phyloP scores from a whole-genome alignment of 208 protist species.

The Acanthamoeba culbertsoni region DNA sequence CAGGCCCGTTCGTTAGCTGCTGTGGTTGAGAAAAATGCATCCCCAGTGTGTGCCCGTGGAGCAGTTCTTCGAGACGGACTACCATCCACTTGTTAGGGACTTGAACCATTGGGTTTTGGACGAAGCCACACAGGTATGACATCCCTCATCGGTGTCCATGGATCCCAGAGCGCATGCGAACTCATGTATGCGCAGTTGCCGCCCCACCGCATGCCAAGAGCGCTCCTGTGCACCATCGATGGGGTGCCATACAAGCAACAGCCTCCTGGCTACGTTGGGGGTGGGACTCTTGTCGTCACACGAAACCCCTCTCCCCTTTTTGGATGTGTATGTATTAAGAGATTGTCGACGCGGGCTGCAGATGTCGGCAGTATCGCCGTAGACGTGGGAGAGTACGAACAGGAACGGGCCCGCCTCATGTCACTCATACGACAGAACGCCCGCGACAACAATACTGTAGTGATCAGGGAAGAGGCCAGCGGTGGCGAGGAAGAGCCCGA shows the following conservation, averaged over 20 bases:
- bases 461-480: neutral
- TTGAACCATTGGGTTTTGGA: slow-evolving; percentile 50
- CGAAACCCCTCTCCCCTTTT: too few relatives aligned
- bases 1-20: too few relatives aligned
- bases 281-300: neutral
- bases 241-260: slow-evolving; percentile 48
- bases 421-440: neutral
- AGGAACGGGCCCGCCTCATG: neutral
- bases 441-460: too few relatives aligned
- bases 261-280: slow-evolving; percentile 35
- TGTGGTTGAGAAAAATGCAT: too few relatives aligned
- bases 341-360: neutral
- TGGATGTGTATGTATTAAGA: neutral
- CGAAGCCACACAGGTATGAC: neutral
- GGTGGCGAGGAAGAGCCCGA: slow-evolving; percentile 33
- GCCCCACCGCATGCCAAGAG: slow-evolving; percentile 1
- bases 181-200: neutral
- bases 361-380: slow-evolving; percentile 16
- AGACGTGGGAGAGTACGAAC: slow-evolving; percentile 50
- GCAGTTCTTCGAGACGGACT: slow-evolving; percentile 59
- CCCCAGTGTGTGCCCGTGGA: slow-evolving; percentile 29
- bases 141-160: neutral
- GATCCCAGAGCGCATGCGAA: too few relatives aligned
- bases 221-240: slow-evolving; percentile 41
- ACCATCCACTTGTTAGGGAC: neutral